Evolutionary conservation across 2,329 filamentous ascomycete genomes (phyloP).

Genomic region (Aspergillus jensenii): DNA sequence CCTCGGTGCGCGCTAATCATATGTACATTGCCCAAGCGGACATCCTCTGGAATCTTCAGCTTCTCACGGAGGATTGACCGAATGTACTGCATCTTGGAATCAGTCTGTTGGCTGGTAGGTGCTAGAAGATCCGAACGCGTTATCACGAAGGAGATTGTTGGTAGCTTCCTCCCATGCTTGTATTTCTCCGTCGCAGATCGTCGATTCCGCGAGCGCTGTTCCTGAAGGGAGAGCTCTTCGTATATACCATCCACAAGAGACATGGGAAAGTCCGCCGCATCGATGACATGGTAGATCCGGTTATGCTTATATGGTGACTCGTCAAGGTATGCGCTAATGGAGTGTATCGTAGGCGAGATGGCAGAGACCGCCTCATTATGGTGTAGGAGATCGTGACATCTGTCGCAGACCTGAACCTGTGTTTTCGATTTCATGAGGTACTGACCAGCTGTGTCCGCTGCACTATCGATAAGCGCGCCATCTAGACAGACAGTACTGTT

Average conservation of each 20-base stretch:
- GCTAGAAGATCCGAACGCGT: conserved; percentile 84
- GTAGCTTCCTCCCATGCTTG: conserved; percentile 65
- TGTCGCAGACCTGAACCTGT: conserved; percentile 64
- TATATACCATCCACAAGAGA: conserved; percentile 80
- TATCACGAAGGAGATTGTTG: conserved; percentile 87
- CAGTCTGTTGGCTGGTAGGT: conserved; percentile 78
- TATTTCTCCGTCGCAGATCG: conserved; percentile 69
- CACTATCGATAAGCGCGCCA: conserved; percentile 23
- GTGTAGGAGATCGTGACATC: conserved; percentile 80
- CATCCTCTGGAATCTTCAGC: conserved; percentile 65
- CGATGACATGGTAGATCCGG: conserved; percentile 91
- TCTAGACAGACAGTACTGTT: conserved; percentile 12
- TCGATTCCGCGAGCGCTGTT: conserved; percentile 76
- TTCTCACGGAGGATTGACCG: conserved; percentile 73
- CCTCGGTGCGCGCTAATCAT: conserved; percentile 81
- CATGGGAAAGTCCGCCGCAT: conserved; percentile 96
- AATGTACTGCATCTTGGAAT: conserved; percentile 82
- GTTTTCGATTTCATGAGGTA: conserved; percentile 21
- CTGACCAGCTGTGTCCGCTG: conserved; percentile 18
- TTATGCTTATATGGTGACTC: conserved; percentile 90
- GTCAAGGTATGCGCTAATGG: conserved; percentile 78
- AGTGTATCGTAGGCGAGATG: conserved; percentile 75
- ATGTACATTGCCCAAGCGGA: conserved; percentile 83
- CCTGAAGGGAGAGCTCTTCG: conserved; percentile 67
- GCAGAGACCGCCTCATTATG: conserved; percentile 72